A percentile compares a stretch with the other conserved stretches of the same genome.
These are phyloP conservation scores for Fusarium foetens DNA, from an alignment of 2,329 filamentous ascomycete species.

Conservation along the genomic window DNA sequence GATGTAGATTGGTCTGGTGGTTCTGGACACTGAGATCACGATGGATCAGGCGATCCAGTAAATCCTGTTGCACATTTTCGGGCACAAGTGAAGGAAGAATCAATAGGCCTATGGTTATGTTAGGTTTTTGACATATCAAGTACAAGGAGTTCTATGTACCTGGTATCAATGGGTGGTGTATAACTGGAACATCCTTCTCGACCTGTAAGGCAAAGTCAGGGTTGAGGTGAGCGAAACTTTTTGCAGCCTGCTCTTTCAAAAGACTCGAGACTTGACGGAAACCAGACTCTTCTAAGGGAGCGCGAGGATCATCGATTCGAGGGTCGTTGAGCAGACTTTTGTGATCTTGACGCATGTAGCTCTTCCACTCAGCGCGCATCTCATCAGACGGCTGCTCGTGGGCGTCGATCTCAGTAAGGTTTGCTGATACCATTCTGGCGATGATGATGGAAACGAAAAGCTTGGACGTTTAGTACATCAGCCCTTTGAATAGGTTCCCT, in stretches of 20 bases:
- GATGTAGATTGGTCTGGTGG: constrained; percentile 91
- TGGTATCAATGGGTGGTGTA: constrained; percentile 73
- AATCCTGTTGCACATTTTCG: constrained; percentile 70
- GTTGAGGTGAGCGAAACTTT: constrained; percentile 57
- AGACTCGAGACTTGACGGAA: constrained; percentile 61
- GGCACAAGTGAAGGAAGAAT: constrained; percentile 82
- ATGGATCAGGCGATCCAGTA: constrained; percentile 81
- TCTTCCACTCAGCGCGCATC: constrained; percentile 79
- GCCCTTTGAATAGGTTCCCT: no score
- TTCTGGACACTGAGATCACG: constrained; percentile 75
- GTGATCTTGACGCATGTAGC: constrained; percentile 70
- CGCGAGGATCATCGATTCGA: constrained; percentile 65
- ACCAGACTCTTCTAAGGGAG: constrained; percentile 50
- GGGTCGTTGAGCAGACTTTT: constrained; percentile 62
- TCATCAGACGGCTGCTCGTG: constrained; percentile 79
- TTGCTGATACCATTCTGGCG: constrained; percentile 41
- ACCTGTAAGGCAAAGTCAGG: constrained; percentile 47
- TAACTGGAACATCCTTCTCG: constrained; percentile 60
- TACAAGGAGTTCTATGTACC: constrained; percentile 58
- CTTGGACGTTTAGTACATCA: not conserved
- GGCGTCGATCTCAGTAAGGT: constrained; percentile 70
- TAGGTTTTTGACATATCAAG: not conserved
- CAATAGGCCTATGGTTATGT: constrained; percentile 71
- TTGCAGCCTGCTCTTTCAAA: constrained; percentile 53
- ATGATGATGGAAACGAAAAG: not conserved